These are phyloP conservation scores for Papiliotrema fonsecae DNA, from an alignment of 1,284 basidiomycete genomes.

Conservation along the genomic window DNA sequence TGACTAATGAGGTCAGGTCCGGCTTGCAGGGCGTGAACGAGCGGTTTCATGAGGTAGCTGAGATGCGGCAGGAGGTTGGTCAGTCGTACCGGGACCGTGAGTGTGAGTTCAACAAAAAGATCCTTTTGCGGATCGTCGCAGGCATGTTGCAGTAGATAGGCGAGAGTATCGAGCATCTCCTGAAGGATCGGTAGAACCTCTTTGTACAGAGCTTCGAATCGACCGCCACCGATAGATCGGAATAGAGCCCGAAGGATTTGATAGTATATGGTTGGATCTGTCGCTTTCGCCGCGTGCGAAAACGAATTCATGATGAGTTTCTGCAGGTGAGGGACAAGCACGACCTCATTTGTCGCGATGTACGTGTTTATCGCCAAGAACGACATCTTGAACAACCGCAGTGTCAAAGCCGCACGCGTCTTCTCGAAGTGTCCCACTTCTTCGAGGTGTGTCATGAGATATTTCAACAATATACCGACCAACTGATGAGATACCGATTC, in stretches of 20 bases:
- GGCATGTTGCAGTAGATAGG: constrained; percentile 79
- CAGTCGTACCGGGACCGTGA: constrained; percentile 92
- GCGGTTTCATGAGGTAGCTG: constrained; percentile 92
- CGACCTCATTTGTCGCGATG: constrained; percentile 78
- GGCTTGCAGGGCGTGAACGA: constrained; percentile 86
- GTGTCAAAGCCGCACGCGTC: constrained; percentile 66
- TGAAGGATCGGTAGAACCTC: constrained; percentile 94
- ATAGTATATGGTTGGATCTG: constrained; percentile 89
- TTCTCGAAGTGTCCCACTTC: constrained; percentile 83
- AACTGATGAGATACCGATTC: constrained; percentile 82
- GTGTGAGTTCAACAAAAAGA: constrained; percentile 93
- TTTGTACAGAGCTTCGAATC: constrained; percentile 93
- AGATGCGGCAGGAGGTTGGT: constrained; percentile 96
- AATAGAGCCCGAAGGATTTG: constrained; percentile 91
- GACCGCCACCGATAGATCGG: constrained; percentile 90
- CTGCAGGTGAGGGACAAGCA: constrained; percentile 85
- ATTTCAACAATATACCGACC: constrained; percentile 86
- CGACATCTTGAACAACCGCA: constrained; percentile 94
- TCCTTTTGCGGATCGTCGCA: constrained; percentile 68
- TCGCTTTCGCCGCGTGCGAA: constrained; percentile 83
- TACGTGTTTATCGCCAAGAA: constrained; percentile 83
- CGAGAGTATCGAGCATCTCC: constrained; percentile 93
- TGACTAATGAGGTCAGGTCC: constrained; percentile 88
- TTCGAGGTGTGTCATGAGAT: constrained; percentile 77
- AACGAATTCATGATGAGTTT: constrained; percentile 98